phyloP scores from a whole-genome alignment of 2,329 filamentous ascomycete genomes.

The Fusarium napiforme region DNA sequence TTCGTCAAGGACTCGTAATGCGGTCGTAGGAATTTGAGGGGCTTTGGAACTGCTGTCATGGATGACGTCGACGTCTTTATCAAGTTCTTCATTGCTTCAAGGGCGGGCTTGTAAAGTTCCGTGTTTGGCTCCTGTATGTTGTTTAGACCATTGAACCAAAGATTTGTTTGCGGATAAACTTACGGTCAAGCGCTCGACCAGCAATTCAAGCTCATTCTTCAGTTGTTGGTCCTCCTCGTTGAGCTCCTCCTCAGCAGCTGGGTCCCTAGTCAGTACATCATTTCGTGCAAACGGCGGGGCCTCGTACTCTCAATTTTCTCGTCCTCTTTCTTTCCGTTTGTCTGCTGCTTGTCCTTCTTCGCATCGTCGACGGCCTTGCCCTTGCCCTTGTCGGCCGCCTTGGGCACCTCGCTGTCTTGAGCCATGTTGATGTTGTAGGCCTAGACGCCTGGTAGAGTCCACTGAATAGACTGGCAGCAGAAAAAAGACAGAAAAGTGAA shows the following conservation, averaged over 20 bases:
- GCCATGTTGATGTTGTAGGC: slow-evolving; percentile 74
- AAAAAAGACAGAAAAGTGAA: slow-evolving; percentile 11
- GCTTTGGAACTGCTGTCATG: slow-evolving; percentile 99
- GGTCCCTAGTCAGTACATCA: slow-evolving; percentile 37
- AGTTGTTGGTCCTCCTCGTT: slow-evolving; percentile 98
- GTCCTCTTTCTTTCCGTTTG: slow-evolving; percentile 83
- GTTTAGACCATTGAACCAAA: slow-evolving; percentile 24
- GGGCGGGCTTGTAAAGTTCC: slow-evolving; percentile 87
- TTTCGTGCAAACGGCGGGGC: slow-evolving; percentile 15
- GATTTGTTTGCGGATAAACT: slow-evolving; percentile 31
- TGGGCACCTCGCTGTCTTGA: slow-evolving; percentile 89
- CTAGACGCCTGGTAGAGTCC: slow-evolving; percentile 45
- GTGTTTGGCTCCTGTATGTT: slow-evolving; percentile 79
- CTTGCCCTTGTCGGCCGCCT: slow-evolving; percentile 93
- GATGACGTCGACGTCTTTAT: slow-evolving; percentile 99
- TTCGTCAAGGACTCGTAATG: slow-evolving; percentile 92
- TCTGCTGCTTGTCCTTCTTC: slow-evolving; percentile 74
- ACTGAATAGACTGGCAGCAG: slow-evolving; percentile 26
- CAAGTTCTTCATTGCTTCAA: slow-evolving; percentile 96
- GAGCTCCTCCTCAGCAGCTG: slow-evolving; percentile 78
- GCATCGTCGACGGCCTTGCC: slow-evolving; percentile 83
- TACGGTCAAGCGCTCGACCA: slow-evolving; percentile 94
- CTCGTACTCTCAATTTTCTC: slow-evolving; percentile 65
- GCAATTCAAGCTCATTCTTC: slow-evolving; percentile 97
- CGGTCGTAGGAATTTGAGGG: slow-evolving; percentile 95